phyloP scores from a whole-genome alignment of 78 protist species.

The Isochrysis galbana region DNA sequence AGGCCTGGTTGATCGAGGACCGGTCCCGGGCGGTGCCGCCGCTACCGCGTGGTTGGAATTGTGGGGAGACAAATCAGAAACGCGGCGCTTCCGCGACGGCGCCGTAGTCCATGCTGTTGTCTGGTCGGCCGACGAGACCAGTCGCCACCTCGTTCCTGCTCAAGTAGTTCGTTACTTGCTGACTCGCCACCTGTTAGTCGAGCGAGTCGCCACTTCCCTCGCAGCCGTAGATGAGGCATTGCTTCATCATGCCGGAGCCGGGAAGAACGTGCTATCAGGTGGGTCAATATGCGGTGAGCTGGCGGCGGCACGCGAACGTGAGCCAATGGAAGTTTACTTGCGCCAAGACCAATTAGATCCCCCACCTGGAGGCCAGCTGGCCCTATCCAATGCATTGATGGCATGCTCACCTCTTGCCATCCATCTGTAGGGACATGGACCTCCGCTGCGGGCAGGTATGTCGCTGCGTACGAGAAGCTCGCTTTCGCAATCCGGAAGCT shows the following conservation, averaged over 20 bases:
- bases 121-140: neutral
- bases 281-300: too few species aligned
- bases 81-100: slow-evolving; percentile 26
- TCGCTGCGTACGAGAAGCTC: neutral
- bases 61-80: neutral
- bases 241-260: too few species aligned
- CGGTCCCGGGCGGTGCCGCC: neutral
- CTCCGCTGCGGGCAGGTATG: neutral
- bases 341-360: too few species aligned
- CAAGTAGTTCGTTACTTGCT: neutral
- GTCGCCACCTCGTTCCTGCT: neutral
- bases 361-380: too few species aligned
- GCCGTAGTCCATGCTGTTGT: neutral
- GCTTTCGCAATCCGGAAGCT: neutral
- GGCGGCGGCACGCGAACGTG: too few species aligned
- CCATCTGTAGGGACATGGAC: neutral
- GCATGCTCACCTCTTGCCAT: too few species aligned
- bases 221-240: neutral
- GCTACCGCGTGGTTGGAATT: neutral
- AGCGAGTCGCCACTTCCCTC: neutral
- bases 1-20: neutral
- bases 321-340: too few species aligned
- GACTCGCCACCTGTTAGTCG: neutral
- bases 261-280: too few species aligned
- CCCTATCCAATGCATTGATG: too few species aligned